A percentile compares a stretch with the other conserved stretches of the same genome.
Evolutionary conservation across 23 red algal species (phyloP).

Genomic region (Gracilaria domingensis): DNA sequence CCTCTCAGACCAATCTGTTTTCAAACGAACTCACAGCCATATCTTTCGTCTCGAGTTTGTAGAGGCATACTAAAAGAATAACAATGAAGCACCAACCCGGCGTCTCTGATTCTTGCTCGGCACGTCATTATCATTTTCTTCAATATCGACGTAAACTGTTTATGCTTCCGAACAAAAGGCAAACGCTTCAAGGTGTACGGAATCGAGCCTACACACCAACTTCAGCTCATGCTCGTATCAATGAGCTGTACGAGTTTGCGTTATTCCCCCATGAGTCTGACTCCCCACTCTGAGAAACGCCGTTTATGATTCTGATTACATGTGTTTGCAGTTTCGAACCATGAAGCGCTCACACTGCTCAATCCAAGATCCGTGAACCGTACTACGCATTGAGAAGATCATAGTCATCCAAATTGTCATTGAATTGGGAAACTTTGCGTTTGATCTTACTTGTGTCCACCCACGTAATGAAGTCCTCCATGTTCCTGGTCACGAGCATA

Average conservation of each 20-base stretch:
- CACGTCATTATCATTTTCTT: not conserved
- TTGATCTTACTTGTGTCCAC: conserved; percentile 97
- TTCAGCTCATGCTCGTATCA: not conserved
- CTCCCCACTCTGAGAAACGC: too few relatives aligned
- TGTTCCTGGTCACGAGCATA: conserved; percentile 88
- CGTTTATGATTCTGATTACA: not conserved
- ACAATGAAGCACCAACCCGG: too few relatives aligned
- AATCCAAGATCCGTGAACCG: not conserved
- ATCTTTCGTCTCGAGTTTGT: not conserved
- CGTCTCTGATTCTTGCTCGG: too few relatives aligned
- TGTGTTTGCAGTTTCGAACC: not conserved
- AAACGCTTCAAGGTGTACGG: not conserved
- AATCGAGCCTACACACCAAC: too few relatives aligned
- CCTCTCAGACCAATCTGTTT: not conserved
- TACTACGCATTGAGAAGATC: conserved; percentile 76
- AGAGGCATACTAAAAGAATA: conserved; percentile 2
- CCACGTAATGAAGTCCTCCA: conserved; percentile 99
- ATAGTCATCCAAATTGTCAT: conserved; percentile 93
- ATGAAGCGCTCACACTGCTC: not conserved
- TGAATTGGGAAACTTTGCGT: conserved; percentile 86
- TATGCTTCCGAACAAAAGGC: too few relatives aligned
- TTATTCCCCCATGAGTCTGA: too few relatives aligned
- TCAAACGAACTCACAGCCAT: not conserved
- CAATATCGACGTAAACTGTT: too few relatives aligned
- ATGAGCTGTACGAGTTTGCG: not conserved